These are phyloP conservation scores for Ceratocystis cacaofunesta DNA, from an alignment of 2,329 filamentous ascomycete genomes.

Conservation along the genomic window DNA sequence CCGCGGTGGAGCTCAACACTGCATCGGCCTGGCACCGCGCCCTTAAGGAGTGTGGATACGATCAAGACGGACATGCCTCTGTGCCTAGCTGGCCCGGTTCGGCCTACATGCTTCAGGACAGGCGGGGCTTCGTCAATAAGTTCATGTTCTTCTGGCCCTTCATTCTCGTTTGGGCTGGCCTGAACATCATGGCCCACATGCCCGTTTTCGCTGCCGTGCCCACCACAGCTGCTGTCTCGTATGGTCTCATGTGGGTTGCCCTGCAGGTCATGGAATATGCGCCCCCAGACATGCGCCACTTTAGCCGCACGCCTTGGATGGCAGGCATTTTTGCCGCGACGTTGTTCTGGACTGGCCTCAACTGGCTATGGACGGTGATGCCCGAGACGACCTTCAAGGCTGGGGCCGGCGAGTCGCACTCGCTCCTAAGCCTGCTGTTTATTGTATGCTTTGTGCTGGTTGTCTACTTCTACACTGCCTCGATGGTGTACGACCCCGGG, in stretches of 20 bases:
- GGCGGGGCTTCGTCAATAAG: slow-evolving; percentile 60
- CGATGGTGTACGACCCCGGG: slow-evolving; percentile 81
- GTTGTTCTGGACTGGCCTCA: slow-evolving; percentile 62
- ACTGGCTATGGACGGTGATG: slow-evolving; percentile 61
- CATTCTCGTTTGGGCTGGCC: slow-evolving; percentile 52
- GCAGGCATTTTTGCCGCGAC: slow-evolving; percentile 85
- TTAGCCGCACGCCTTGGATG: slow-evolving; percentile 87
- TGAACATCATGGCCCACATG: slow-evolving; percentile 59
- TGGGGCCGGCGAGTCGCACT: slow-evolving; percentile 39
- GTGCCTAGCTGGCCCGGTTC: slow-evolving; percentile 57
- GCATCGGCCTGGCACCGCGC: slow-evolving; percentile 67
- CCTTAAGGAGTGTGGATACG: slow-evolving; percentile 70
- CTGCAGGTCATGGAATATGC: slow-evolving; percentile 68
- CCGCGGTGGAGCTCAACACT: slow-evolving; percentile 83
- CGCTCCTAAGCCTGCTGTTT: slow-evolving; percentile 69
- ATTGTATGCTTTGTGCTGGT: slow-evolving; percentile 48
- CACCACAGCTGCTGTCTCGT: slow-evolving; percentile 48
- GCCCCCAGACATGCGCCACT: slow-evolving; percentile 71
- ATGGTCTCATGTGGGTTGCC: slow-evolving; percentile 60
- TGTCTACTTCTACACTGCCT: slow-evolving; percentile 71
- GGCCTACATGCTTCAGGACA: slow-evolving; percentile 59
- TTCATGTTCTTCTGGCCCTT: slow-evolving; percentile 89
- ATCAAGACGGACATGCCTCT: slow-evolving; percentile 58
- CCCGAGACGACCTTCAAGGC: slow-evolving; percentile 27
- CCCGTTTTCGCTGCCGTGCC: slow-evolving; percentile 66